phyloP scores from a whole-genome alignment of 371 early-diverging fungal genomes.

The Amoeboradix gromovi region DNA sequence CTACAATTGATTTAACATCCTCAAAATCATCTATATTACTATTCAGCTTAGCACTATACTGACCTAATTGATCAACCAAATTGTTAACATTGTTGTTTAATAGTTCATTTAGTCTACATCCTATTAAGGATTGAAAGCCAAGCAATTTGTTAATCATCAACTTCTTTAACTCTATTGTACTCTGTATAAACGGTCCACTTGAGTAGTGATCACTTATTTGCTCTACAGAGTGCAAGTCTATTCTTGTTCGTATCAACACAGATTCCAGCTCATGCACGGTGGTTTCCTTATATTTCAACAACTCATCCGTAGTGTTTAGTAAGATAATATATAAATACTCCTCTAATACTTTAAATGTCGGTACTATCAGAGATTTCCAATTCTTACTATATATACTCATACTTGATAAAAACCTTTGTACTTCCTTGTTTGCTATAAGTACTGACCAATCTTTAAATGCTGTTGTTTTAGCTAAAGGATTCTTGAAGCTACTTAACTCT shows the following conservation, averaged over 20 bases:
- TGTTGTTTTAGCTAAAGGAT: no score
- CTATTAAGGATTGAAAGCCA: conserved; percentile 31
- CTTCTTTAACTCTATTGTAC: conserved; percentile 24
- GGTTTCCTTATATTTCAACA: conserved; percentile 16
- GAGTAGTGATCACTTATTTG: conserved; percentile 18
- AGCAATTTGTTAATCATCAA: conserved; percentile 21
- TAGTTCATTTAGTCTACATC: conserved; percentile 22
- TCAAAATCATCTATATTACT: conserved; percentile 28
- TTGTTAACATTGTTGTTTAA: conserved; percentile 29
- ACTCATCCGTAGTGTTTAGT: no score
- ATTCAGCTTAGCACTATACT: conserved; percentile 17
- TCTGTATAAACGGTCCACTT: conserved; percentile 22
- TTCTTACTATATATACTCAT: no score
- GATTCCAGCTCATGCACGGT: conserved; percentile 25
- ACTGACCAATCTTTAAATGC: no score
- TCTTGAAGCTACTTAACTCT: no score
- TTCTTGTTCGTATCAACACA: conserved; percentile 27
- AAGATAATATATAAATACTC: no score
- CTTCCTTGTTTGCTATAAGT: no score
- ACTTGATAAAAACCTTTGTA: no score
- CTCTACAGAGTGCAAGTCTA: conserved; percentile 18
- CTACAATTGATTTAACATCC: conserved; percentile 22
- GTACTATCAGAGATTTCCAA: no score
- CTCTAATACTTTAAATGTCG: no score
- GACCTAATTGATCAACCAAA: conserved; percentile 28